Conservation (phyloP, 371 early-diverging fungal genomes). For the Zychaea mexicana region DNA sequence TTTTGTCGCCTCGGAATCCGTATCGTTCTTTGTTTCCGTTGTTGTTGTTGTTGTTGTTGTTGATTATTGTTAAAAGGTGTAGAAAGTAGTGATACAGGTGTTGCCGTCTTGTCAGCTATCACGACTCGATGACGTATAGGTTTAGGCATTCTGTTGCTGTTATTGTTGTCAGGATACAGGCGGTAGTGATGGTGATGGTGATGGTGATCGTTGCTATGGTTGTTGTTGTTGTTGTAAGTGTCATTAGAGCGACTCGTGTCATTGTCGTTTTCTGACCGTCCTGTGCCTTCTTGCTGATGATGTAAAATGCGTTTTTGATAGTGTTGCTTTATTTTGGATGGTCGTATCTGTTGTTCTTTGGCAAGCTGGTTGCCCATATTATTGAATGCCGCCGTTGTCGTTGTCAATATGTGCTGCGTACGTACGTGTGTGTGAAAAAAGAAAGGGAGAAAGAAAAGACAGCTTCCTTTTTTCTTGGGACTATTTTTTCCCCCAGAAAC, state of each 20-base stretch:
- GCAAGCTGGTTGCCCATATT: slow-evolving; percentile 16
- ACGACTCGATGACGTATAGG: slow-evolving; percentile 32
- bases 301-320: background rate
- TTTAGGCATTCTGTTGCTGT: slow-evolving; percentile 7
- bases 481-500: no score
- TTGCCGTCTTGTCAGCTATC: slow-evolving; percentile 16
- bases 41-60: background rate
- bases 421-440: background rate
- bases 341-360: no score
- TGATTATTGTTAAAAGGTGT: slow-evolving; percentile 1
- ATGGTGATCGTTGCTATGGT: no score
- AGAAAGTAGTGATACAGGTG: slow-evolving; percentile 15
- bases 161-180: background rate
- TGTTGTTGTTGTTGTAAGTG: no score
- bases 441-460: slow-evolving; percentile 1
- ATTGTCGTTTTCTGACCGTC: no score
- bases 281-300: no score
- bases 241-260: no score
- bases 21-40: background rate
- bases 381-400: no score
- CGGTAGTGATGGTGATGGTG: background rate
- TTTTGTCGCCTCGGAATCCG: background rate
- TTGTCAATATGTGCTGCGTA: no score
- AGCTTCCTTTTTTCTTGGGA: background rate
- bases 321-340: background rate